Evolutionary conservation across 805 yeast genomes (phyloP).

Genomic region (Martiniozyma abietophila): DNA sequence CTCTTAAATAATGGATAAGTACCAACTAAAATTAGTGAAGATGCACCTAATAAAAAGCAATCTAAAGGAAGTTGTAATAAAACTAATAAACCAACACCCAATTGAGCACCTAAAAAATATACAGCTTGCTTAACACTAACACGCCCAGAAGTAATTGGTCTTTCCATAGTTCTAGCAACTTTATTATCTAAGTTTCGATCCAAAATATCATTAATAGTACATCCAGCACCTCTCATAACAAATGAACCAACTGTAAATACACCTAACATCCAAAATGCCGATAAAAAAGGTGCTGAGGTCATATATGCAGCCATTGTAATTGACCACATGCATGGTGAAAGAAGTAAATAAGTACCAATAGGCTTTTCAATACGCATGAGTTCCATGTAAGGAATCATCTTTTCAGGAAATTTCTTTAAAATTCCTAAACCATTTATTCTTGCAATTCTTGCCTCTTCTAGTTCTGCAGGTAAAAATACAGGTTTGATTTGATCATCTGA

Average conservation of each 20-base stretch:
- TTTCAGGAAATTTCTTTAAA: slow-evolving; percentile 56
- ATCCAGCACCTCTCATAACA: slow-evolving; percentile 96
- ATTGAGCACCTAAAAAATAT: slow-evolving; percentile 62
- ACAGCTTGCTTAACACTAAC: slow-evolving; percentile 65
- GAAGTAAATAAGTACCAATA: slow-evolving; percentile 82
- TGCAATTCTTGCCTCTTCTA: slow-evolving; percentile 41
- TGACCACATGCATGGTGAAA: slow-evolving; percentile 87
- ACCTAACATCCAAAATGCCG: slow-evolving; percentile 51
- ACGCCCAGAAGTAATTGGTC: slow-evolving; percentile 91
- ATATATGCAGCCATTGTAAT: slow-evolving; percentile 80
- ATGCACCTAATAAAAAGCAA: slow-evolving; percentile 76
- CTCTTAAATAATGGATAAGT: slow-evolving; percentile 91
- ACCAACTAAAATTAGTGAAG: slow-evolving; percentile 69
- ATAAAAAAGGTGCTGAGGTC: slow-evolving; percentile 56
- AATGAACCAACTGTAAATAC: slow-evolving; percentile 79
- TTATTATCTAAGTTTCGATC: slow-evolving; percentile 77
- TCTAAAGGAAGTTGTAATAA: slow-evolving; percentile 65
- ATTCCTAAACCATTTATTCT: slow-evolving; percentile 39
- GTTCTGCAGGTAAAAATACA: slow-evolving; percentile 31
- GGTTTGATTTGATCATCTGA: slow-evolving; percentile 11
- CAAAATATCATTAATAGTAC: slow-evolving; percentile 85
- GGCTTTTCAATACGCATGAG: slow-evolving; percentile 90
- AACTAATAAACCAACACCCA: slow-evolving; percentile 64
- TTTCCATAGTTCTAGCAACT: slow-evolving; percentile 78
- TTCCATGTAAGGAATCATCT: slow-evolving; percentile 84